Evolutionary conservation across 78 protist species (phyloP).

Genomic region (Trichosphaerium sp.): DNA sequence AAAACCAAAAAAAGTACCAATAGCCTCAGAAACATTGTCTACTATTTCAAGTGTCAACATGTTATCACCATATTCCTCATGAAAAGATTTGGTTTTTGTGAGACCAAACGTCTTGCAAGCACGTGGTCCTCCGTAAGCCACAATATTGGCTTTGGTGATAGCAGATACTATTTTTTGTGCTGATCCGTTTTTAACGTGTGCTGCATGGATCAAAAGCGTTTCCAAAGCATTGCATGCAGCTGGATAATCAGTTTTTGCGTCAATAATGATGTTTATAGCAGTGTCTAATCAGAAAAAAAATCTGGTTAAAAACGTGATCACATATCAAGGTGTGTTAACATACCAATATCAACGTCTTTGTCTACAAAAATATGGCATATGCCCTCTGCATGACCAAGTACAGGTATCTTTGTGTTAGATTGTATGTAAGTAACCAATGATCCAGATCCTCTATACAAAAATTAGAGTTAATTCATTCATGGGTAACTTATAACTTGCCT

Average conservation of each 20-base stretch:
- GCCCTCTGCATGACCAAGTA: constrained; percentile 82
- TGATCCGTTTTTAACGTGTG: no score
- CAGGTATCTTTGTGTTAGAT: constrained; percentile 50
- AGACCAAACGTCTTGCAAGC: no score
- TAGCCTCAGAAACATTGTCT: constrained; percentile 23
- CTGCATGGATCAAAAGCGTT: constrained; percentile 56
- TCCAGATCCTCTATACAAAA: neutral
- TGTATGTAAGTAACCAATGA: neutral
- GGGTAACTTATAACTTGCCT: constrained; percentile 58
- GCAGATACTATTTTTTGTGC: no score
- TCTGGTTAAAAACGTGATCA: no score
- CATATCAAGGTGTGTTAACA: neutral
- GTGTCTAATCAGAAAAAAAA: no score
- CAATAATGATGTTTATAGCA: constrained; percentile 28
- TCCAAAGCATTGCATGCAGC: constrained; percentile 80
- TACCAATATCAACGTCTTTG: constrained; percentile 10
- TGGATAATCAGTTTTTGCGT: constrained; percentile 68
- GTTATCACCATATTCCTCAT: neutral
- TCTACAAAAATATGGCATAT: constrained; percentile 49
- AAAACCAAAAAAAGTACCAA: no score
- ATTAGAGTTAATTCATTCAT: constrained; percentile 52
- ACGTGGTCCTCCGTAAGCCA: no score
- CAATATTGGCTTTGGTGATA: no score
- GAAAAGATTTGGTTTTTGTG: no score
- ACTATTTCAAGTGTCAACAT: constrained; percentile 30